Percentiles rank a stretch among this genome's conserved stretches.
Conservation (phyloP, 1,139 yeast genomes). For the Debaryomyces fabryi region DNA sequence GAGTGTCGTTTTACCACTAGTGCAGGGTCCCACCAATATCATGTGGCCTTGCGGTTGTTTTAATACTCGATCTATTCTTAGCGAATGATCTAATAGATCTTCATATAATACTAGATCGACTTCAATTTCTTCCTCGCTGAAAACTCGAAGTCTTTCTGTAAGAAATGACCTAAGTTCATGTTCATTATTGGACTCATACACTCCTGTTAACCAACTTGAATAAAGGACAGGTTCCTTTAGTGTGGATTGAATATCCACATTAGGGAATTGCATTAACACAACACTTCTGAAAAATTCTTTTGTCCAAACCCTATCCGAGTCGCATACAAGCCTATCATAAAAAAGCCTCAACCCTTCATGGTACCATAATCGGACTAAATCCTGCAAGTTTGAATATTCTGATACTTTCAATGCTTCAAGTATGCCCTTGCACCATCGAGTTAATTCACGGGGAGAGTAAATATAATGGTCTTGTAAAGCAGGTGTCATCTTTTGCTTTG, state of each 20-base stretch:
- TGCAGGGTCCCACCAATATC: slow-evolving; percentile 83
- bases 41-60: slow-evolving; percentile 89
- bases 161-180: slow-evolving; percentile 57
- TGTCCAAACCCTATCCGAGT: slow-evolving; percentile 57
- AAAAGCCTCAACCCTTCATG: slow-evolving; percentile 82
- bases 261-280: slow-evolving; percentile 50
- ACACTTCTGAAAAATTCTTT: slow-evolving; percentile 41
- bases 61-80: slow-evolving; percentile 81
- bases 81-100: slow-evolving; percentile 71
- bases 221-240: slow-evolving; percentile 57
- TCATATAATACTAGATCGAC: slow-evolving; percentile 65
- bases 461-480: slow-evolving; percentile 59
- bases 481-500: slow-evolving; percentile 43
- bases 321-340: slow-evolving; percentile 64
- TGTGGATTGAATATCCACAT: slow-evolving; percentile 37
- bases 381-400: slow-evolving; percentile 38
- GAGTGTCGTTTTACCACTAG: slow-evolving; percentile 81
- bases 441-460: slow-evolving; percentile 88
- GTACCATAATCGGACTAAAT: slow-evolving; percentile 69
- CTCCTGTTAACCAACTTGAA: slow-evolving; percentile 74
- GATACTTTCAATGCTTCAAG: slow-evolving; percentile 53
- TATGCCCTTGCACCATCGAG: slow-evolving; percentile 86
- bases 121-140: slow-evolving; percentile 76
- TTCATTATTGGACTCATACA: slow-evolving; percentile 60
- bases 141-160: slow-evolving; percentile 65